Base-by-base conservation (phyloP, 306 rosid species). In the Geum urbanum region DNA sequence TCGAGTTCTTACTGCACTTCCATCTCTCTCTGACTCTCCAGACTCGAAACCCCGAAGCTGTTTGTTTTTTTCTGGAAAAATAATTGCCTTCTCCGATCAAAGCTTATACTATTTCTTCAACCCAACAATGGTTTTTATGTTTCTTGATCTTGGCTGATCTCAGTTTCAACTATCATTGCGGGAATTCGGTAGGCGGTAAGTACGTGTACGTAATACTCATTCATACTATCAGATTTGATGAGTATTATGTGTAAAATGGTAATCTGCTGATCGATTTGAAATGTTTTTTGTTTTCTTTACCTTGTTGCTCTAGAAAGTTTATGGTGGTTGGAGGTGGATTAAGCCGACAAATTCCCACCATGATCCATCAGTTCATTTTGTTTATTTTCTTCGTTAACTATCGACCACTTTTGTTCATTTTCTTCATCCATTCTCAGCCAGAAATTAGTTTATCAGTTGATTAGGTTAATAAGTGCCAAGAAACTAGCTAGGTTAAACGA, bases 131-230 rank as follows among this genome's bases (percentile, higher is more conserved):
- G 77, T 44, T 67, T 73, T 16, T 32, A 12, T 12, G 11, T 71
- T 72, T 63, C 73, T 70, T 20, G 78, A 78, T 78, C 20, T 73
- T 74, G 72, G 73, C 19, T 80, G 80, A 82, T 63, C 24, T 24
- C 66, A 20, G 46, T 37, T 51, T 41, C 40, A 9, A 58, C 12
- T 19, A 55, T 63, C 2, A 11, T 55, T 69, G 76, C 44, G 76
- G 78, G 73, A 65, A 46, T 73, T 58, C 77, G 44, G 41, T 81
- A 18, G 22, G 54, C 52, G 63, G 63, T 58, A 60, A 60, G 43
- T 58, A 60, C 37, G 66, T 37, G 47, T 82, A 49, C 27, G 24
- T 14, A n/a, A n/a, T n/a, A n/a, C 7, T 32, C 9, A 6, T 7
- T 57, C 14, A 3, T 12, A 7, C 39, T 24, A 27, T 27, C 7